Conservation (phyloP, 2,329 filamentous ascomycete genomes). For the Pseudocercospora cruenta region DNA sequence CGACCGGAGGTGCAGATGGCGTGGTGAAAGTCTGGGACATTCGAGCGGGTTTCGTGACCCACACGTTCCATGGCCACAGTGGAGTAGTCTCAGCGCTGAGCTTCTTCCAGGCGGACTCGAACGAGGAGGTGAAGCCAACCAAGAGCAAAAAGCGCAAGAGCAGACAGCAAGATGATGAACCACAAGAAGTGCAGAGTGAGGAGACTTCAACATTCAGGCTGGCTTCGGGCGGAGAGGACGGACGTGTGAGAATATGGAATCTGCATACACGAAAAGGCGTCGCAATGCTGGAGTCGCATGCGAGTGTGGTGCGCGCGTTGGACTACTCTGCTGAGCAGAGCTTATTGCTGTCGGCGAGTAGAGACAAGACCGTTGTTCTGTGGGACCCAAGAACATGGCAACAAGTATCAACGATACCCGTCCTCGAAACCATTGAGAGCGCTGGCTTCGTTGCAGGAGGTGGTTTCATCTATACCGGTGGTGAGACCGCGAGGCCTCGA, state of each 20-base stretch:
- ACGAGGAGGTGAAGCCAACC: slow-evolving; percentile 20
- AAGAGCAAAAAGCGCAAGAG: slow-evolving; percentile 52
- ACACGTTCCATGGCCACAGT: slow-evolving; percentile 91
- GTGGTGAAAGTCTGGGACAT: slow-evolving; percentile 98
- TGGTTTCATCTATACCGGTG: slow-evolving; percentile 77
- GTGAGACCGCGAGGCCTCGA: slow-evolving; percentile 78
- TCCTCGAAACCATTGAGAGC: slow-evolving; percentile 82
- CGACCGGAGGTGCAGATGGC: slow-evolving; percentile 90
- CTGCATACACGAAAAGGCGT: slow-evolving; percentile 78
- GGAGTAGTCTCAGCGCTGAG: slow-evolving; percentile 87
- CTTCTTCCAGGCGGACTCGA: slow-evolving; percentile 71
- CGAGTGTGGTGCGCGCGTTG: slow-evolving; percentile 87
- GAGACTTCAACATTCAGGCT: slow-evolving; percentile 70
- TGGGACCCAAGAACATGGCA: slow-evolving; percentile 92
- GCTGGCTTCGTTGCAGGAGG: slow-evolving; percentile 77
- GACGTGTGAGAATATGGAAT: slow-evolving; percentile 90
- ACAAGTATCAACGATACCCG: slow-evolving; percentile 75
- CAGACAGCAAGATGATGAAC: slow-evolving; percentile 50
- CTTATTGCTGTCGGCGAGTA: slow-evolving; percentile 77
- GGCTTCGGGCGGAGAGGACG: slow-evolving; percentile 91
- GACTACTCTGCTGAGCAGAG: slow-evolving; percentile 79
- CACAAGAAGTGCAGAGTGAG: slow-evolving; percentile 53
- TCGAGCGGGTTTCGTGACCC: slow-evolving; percentile 83
- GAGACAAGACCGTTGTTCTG: slow-evolving; percentile 91
- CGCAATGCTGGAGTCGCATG: slow-evolving; percentile 84